A percentile compares a stretch with the other conserved stretches of the same genome.
phyloP scores from a whole-genome alignment of 129 eudicot species.

The Flaveria sonorensis region DNA sequence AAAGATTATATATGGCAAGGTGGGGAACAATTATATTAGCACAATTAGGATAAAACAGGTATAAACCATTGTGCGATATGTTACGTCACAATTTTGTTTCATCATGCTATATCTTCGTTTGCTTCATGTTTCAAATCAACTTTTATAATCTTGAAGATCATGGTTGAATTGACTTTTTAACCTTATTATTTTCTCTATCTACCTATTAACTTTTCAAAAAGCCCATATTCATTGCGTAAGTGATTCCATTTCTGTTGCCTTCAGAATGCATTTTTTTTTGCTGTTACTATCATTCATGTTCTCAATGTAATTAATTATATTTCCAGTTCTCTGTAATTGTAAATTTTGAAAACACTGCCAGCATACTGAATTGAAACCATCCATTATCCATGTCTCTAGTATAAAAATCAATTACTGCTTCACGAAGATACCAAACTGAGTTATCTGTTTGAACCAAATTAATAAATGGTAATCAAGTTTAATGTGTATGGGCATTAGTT shows the following conservation, averaged over 20 bases:
- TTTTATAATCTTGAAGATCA: neutral
- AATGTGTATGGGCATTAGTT: neutral
- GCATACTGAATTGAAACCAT: neutral
- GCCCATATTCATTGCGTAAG: neutral
- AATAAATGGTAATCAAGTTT: neutral
- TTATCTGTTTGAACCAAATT: neutral
- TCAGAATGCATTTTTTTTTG: neutral
- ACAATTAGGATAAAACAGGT: neutral
- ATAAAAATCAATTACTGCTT: neutral
- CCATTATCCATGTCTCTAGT: neutral
- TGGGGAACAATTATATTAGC: neutral
- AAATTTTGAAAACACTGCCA: neutral
- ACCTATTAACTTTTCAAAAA: neutral
- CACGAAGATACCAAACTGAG: slow-evolving; percentile 11
- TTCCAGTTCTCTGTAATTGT: neutral
- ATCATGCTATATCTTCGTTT: neutral
- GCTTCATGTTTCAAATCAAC: slow-evolving; percentile 7
- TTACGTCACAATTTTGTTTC: no score
- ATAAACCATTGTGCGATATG: neutral
- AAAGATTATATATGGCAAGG: neutral
- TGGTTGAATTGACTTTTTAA: neutral
- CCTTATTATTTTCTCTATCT: neutral
- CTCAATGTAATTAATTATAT: neutral
- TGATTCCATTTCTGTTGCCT: neutral
- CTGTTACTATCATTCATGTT: neutral